A percentile compares a stretch with the other conserved stretches of the same genome.
These are phyloP conservation scores for Colletotrichum sp. DNA, from an alignment of 2,329 filamentous ascomycete genomes.

Conservation along the genomic window DNA sequence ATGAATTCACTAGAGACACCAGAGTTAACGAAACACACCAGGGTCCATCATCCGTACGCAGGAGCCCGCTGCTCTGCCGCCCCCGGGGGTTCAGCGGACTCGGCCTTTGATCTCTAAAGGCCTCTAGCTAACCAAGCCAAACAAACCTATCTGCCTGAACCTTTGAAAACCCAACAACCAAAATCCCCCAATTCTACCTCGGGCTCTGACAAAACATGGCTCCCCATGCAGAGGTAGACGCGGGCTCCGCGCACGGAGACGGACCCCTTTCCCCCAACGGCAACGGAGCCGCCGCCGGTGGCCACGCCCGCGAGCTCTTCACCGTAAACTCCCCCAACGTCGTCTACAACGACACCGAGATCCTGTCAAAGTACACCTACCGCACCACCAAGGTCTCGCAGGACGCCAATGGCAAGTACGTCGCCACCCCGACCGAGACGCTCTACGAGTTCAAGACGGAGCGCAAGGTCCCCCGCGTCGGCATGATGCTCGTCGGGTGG, in stretches of 20 bases:
- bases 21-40: slow-evolving; percentile 42
- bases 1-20: too few relatives aligned
- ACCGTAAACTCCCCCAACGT: slow-evolving; percentile 93
- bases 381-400: slow-evolving; percentile 86
- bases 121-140: slow-evolving; percentile 50
- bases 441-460: slow-evolving; percentile 98
- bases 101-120: slow-evolving; percentile 36
- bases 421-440: slow-evolving; percentile 86
- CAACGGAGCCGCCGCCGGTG: slow-evolving; percentile 38
- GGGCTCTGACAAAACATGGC: slow-evolving; percentile 66
- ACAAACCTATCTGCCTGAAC: slow-evolving; percentile 28
- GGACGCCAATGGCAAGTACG: slow-evolving; percentile 72
- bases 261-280: slow-evolving; percentile 44
- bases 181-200: slow-evolving; percentile 9
- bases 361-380: slow-evolving; percentile 95
- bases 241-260: slow-evolving; percentile 66
- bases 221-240: slow-evolving; percentile 78
- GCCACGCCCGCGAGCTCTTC: slow-evolving; percentile 69
- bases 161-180: background rate
- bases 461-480: slow-evolving; percentile 89
- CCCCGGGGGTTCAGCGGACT: slow-evolving; percentile 81
- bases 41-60: slow-evolving; percentile 95
- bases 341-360: slow-evolving; percentile 83
- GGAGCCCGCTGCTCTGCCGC: slow-evolving; percentile 92
- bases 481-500: slow-evolving; percentile 97